Evolutionary conservation across 2,329 filamentous ascomycete genomes (phyloP).

Genomic region (Trichoderma sp.): DNA sequence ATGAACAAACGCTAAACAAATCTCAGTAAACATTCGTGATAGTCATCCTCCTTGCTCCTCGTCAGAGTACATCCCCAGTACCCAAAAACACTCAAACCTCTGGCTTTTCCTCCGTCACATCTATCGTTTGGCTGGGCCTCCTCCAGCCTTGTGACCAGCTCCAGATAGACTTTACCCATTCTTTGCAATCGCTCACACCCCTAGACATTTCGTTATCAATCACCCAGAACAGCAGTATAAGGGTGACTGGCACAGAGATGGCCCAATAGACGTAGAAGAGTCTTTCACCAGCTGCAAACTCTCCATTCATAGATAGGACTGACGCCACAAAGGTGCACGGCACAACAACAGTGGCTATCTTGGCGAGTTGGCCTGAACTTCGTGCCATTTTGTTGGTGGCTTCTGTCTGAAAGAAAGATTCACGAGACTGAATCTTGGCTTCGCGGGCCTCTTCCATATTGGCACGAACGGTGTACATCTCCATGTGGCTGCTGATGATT

Average conservation of each 20-base stretch:
- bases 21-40: not conserved
- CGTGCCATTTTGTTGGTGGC: not conserved
- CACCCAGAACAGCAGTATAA: not conserved
- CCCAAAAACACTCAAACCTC: not conserved
- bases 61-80: not conserved
- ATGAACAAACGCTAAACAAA: rapidly evolving
- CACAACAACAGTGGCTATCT: not conserved
- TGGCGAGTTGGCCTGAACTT: not conserved
- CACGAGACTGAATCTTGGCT: not conserved
- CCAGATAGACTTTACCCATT: not conserved
- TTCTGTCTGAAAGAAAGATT: not conserved
- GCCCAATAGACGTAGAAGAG: not conserved
- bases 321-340: not conserved
- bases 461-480: not conserved
- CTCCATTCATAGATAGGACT: not conserved
- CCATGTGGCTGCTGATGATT: not conserved
- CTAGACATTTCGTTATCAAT: not conserved
- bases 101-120: not conserved
- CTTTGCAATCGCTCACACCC: not conserved
- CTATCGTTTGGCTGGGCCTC: not conserved
- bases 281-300: not conserved
- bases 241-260: not conserved
- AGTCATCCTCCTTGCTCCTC: not conserved
- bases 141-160: not conserved
- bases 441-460: not conserved